Conservation (phyloP, 169 alveolate genomes). For the Besnoitia besnoiti region DNA sequence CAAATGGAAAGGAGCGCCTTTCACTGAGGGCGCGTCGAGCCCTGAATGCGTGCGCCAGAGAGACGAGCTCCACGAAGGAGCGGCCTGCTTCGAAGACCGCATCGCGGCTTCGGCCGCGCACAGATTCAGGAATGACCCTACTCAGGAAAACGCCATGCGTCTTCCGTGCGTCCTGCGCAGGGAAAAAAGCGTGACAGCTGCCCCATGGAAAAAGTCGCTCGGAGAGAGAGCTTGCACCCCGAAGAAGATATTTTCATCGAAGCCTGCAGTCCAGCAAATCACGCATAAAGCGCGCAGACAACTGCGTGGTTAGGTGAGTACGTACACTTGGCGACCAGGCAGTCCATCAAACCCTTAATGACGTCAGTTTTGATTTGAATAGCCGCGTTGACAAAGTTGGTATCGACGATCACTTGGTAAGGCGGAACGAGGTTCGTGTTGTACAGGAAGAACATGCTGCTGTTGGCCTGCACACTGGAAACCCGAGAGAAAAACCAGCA, state of each 20-base stretch:
- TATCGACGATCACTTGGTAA: conserved; percentile 91
- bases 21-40: not conserved
- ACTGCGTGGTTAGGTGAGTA: too few relatives aligned
- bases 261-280: too few relatives aligned
- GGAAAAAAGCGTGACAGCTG: too few relatives aligned
- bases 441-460: conserved; percentile 72
- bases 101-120: too few relatives aligned
- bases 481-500: not conserved
- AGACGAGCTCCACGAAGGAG: not conserved
- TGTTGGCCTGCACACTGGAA: conserved; percentile 66
- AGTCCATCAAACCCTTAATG: conserved; percentile 95
- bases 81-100: not conserved
- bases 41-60: not conserved
- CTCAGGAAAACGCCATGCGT: too few relatives aligned
- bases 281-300: too few relatives aligned
- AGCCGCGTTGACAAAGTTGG: conserved; percentile 98
- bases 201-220: too few relatives aligned
- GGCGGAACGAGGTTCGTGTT: conserved; percentile 78
- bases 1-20: not conserved
- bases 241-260: too few relatives aligned
- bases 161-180: too few relatives aligned
- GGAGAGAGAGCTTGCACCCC: too few relatives aligned
- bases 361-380: conserved; percentile 97
- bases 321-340: conserved; percentile 95
- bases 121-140: too few relatives aligned